Conservation (phyloP, 1,284 basidiomycete genomes). For the Tilletia setariae region DNA sequence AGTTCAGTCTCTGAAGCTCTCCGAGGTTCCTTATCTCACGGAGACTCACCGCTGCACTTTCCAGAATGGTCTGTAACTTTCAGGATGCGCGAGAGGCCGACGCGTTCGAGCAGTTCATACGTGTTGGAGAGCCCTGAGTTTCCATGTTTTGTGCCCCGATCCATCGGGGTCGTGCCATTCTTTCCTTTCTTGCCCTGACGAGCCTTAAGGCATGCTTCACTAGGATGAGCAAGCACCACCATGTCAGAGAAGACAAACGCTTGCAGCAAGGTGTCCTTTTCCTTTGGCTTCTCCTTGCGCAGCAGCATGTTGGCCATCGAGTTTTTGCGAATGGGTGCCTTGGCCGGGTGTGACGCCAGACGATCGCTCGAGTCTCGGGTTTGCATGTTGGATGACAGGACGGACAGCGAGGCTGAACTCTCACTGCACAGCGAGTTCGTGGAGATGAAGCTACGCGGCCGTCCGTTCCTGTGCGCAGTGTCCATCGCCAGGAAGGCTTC, state of each 20-base stretch:
- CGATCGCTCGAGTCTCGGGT: neutral
- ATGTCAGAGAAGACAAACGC: conserved; percentile 22
- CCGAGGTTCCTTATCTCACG: neutral
- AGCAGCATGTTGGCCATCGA: conserved; percentile 18
- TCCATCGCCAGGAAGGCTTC: conserved; percentile 5
- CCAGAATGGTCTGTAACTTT: conserved; percentile 18
- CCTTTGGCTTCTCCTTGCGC: conserved; percentile 15
- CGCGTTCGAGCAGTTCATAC: neutral
- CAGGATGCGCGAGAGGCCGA: conserved; percentile 15
- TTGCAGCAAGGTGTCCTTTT: conserved; percentile 15
- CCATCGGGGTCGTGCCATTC: neutral
- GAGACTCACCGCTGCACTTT: conserved; percentile 15
- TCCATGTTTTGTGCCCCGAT: neutral
- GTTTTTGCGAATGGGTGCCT: conserved; percentile 6
- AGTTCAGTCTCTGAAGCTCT: conserved; percentile 1
- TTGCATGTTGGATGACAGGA: neutral
- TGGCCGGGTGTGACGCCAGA: conserved; percentile 12
- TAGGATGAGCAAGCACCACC: conserved; percentile 14
- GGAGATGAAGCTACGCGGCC: conserved; percentile 1
- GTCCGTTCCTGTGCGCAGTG: conserved; percentile 1
- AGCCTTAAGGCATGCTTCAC: neutral
- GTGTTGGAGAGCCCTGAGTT: neutral
- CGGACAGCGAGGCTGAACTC: neutral
- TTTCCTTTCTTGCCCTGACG: neutral
- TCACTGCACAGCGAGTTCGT: neutral